Conservation (phyloP, 257 asterid species). For the Rhazya stricta region DNA sequence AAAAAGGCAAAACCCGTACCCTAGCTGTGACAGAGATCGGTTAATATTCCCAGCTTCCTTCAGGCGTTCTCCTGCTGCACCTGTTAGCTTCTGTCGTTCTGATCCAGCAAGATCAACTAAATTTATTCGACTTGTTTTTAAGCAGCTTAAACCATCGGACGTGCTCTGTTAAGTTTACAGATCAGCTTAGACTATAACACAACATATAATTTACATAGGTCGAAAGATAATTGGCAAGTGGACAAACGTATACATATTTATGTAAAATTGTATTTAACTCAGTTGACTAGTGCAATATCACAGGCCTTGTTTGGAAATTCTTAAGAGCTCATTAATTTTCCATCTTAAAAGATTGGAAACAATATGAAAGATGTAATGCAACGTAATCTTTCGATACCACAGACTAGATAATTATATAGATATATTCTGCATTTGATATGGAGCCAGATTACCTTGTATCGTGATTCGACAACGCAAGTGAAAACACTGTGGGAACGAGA, state of each 20-base stretch:
- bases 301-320: background rate
- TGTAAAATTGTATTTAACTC: background rate
- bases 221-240: background rate
- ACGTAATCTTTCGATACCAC: background rate
- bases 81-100: constrained; percentile 95
- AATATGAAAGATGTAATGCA: background rate
- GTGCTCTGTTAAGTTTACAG: constrained; percentile 51
- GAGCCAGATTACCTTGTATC: constrained; percentile 65
- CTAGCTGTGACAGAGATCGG: constrained; percentile 95
- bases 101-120: constrained; percentile 99
- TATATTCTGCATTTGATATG: constrained; percentile 1
- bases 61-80: constrained; percentile 99
- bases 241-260: background rate
- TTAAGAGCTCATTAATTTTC: background rate
- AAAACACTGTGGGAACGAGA: constrained; percentile 98
- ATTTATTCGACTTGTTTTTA: constrained; percentile 86
- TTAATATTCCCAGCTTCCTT: constrained; percentile 98
- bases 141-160: constrained; percentile 75
- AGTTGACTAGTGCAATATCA: background rate
- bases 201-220: background rate
- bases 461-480: constrained; percentile 96
- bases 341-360: background rate
- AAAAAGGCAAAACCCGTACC: constrained; percentile 45
- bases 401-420: background rate
- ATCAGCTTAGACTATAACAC: constrained; percentile 13